phyloP scores from a whole-genome alignment of 1,284 basidiomycete species.

The Trametes hirsuta region DNA sequence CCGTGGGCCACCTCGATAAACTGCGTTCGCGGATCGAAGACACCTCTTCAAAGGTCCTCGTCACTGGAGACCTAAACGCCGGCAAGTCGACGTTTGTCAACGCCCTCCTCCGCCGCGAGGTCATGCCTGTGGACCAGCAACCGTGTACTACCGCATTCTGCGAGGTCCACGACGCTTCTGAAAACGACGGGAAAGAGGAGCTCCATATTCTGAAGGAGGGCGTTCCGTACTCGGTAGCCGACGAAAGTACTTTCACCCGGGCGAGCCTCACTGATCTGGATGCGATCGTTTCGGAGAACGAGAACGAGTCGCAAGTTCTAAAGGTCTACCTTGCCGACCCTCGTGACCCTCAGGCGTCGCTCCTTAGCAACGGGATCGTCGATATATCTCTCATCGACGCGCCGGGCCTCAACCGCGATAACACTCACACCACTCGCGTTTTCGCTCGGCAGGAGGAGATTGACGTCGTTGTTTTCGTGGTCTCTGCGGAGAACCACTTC shows the following conservation, averaged over 20 bases:
- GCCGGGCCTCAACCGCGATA: conserved; percentile 96
- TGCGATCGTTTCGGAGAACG: conserved; percentile 80
- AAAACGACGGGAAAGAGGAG: conserved; percentile 82
- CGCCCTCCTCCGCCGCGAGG: conserved; percentile 84
- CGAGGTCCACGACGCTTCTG: conserved; percentile 92
- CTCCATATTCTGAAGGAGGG: conserved; percentile 80
- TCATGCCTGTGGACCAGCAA: conserved; percentile 98
- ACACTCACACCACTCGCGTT: conserved; percentile 92
- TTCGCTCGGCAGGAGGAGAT: conserved; percentile 98
- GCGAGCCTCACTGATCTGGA: conserved; percentile 77
- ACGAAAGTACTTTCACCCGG: conserved; percentile 80
- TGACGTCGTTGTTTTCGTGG: conserved; percentile 98
- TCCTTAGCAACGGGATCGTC: conserved; percentile 95
- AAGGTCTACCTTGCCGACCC: conserved; percentile 86
- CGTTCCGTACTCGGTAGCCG: conserved; percentile 69
- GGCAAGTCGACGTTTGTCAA: conserved; percentile 99
- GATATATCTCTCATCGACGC: conserved; percentile 99
- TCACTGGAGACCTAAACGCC: conserved; percentile 99
- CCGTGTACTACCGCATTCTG: conserved; percentile 98
- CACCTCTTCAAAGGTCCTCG: conserved; percentile 93
- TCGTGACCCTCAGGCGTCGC: conserved; percentile 75
- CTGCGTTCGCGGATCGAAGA: conserved; percentile 89
- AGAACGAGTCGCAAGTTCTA: conserved; percentile 71
- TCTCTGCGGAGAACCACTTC: conserved; percentile 98
- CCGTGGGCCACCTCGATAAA: conserved; percentile 83